phyloP scores from a whole-genome alignment of 345 rosid species.

The Anacardium occidentale region DNA sequence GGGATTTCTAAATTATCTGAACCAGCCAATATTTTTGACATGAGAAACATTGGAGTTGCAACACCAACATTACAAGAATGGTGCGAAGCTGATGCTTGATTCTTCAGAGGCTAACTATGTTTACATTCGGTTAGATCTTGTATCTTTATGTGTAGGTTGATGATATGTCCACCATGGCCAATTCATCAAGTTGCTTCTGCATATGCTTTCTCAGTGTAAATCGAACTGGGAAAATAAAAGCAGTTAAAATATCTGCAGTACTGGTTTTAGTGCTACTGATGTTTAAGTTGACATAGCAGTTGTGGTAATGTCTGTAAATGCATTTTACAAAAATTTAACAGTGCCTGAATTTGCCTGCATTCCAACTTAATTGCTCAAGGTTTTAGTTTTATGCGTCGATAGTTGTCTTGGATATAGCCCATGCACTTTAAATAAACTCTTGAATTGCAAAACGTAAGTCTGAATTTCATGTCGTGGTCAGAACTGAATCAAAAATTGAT shows the following conservation, averaged over 20 bases:
- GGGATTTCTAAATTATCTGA: not conserved
- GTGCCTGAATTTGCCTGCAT: not conserved
- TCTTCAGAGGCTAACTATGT: not conserved
- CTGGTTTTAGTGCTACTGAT: not conserved
- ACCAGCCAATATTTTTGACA: slow-evolving; percentile 77
- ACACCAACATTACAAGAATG: slow-evolving; percentile 63
- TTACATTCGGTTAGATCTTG: not conserved
- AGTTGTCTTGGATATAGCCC: not conserved
- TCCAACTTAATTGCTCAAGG: not conserved
- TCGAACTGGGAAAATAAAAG: not conserved
- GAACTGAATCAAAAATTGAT: too few relatives aligned
- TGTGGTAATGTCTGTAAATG: not conserved
- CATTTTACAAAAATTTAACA: not conserved
- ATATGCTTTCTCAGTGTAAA: not conserved
- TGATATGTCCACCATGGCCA: not conserved
- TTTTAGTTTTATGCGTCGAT: not conserved
- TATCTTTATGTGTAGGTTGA: not conserved
- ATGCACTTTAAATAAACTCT: not conserved
- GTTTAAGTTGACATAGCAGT: not conserved
- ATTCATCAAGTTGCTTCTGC: not conserved
- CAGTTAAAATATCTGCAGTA: not conserved
- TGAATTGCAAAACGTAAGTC: not conserved
- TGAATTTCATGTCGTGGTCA: not conserved
- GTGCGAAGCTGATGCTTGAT: slow-evolving; percentile 38
- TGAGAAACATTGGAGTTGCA: slow-evolving; percentile 67